A percentile compares a stretch with the other conserved stretches of the same genome.
Evolutionary conservation across 2,329 filamentous ascomycete species (phyloP).

Genomic region (Pseudogymnoascus sp.): DNA sequence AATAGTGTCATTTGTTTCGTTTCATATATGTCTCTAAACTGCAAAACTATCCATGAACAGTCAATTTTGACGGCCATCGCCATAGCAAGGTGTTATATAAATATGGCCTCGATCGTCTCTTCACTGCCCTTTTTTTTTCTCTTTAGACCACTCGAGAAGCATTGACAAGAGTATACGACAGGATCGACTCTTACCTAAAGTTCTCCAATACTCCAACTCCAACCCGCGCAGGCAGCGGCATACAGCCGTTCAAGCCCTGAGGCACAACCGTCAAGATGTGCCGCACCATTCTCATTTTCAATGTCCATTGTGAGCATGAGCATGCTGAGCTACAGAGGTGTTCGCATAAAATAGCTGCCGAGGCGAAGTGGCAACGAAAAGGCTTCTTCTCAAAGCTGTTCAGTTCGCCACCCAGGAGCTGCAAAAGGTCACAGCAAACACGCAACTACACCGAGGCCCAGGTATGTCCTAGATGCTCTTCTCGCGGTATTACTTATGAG

Average conservation of each 20-base stretch:
- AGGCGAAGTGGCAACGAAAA: background rate
- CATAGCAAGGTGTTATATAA: background rate
- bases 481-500: background rate
- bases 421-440: background rate
- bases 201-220: background rate
- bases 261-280: constrained; percentile 3
- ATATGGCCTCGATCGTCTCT: background rate
- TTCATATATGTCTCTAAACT: constrained; percentile 2
- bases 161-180: background rate
- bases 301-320: background rate
- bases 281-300: background rate
- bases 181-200: background rate
- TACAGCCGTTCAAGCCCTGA: background rate
- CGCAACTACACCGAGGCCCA: background rate
- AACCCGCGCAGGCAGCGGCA: background rate
- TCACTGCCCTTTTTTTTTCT: background rate
- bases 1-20: background rate
- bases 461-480: background rate
- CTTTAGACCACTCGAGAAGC: background rate
- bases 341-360: background rate
- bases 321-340: background rate
- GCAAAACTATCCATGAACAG: background rate
- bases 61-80: background rate
- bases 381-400: background rate
- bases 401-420: background rate